Base-by-base conservation (phyloP, 306 rosid species). In the Cotoneaster glaucophyllus region DNA sequence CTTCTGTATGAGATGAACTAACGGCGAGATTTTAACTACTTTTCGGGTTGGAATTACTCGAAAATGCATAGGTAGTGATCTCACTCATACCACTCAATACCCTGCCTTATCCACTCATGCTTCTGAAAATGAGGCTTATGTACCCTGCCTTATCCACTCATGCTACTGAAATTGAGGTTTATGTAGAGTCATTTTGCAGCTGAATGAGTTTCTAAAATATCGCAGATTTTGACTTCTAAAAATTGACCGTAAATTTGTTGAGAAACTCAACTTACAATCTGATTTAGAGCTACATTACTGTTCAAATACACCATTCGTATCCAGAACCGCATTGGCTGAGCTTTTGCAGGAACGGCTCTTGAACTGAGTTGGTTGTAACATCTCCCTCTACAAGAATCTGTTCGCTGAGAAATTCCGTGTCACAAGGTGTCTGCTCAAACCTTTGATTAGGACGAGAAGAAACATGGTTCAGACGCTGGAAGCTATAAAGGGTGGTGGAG, bases 401-500 rank as follows among this genome's bases (percentile, higher is more conserved):
- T 67, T 25, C 34, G 6, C 50, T 44, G 28, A 53, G 64, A 53
- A 67, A 28, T 34, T 54, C 52, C 69, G 53, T 82, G 48, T 59
- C 56, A 57, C 18, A 34, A 66, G 80, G 77, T 68, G 50, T 71
- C 73, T 71, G 75, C 79, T 76, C 39, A 65, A 74, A 84, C 73
- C 43, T 65, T 69, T 31, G 19, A 37, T 77, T 69, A 68, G 71
- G 82, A 80, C 79, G 64, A 78, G 80, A 74, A 50, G 69, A 70
- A 79, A 76, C 79, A 89, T 92, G 99, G 91, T 90, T 88, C 91
- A 88, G 78, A 84, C 84, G 39, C 78, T 88, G 58, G 90, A 96
- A 83, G 78, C 86, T 68, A 82, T 86, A 24, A 92, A 89, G 77
- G 91, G 88, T 21, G 89, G 97, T 78, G 97, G 97, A 71, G 97